phyloP scores from a whole-genome alignment of 2,329 filamentous ascomycete species.

The Cadophora sp. region DNA sequence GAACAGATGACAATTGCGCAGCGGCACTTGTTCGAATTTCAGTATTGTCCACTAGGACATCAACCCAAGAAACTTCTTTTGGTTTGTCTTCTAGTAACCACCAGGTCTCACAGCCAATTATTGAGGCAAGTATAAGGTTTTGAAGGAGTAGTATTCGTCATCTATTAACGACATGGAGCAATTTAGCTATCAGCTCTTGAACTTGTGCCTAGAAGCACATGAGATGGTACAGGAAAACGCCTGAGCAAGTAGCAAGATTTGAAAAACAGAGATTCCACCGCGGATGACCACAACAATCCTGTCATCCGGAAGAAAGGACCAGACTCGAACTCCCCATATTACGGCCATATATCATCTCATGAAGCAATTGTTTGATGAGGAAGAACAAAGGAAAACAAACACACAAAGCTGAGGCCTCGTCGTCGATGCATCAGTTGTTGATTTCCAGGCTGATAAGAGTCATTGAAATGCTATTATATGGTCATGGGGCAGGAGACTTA shows the following conservation, averaged over 20 bases:
- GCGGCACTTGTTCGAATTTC: too few species aligned
- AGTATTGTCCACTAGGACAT: not conserved
- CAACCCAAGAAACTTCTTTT: not conserved
- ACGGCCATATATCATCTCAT: constrained; percentile 1
- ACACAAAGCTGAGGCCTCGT: not conserved
- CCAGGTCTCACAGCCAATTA: not conserved
- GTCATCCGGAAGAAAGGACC: not conserved
- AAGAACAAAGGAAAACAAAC: constrained; percentile 6
- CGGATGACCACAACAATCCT: not conserved
- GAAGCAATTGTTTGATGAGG: constrained; percentile 13
- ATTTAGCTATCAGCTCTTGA: not conserved
- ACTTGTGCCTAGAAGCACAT: constrained; percentile 5
- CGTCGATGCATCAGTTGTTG: constrained; percentile 7
- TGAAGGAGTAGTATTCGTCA: not conserved
- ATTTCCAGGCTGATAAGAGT: constrained; percentile 1
- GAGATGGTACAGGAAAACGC: constrained; percentile 5
- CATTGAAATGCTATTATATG: not conserved
- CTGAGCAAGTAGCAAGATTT: constrained; percentile 15
- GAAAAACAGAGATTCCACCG: not conserved
- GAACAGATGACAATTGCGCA: too few species aligned
- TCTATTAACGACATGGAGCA: constrained; percentile 12
- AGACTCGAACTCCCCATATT: not conserved
- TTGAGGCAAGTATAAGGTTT: not conserved
- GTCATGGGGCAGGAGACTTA: not conserved
- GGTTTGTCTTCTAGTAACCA: not conserved